These are phyloP conservation scores for Schwanniomyces pseudopolymorphus DNA, from an alignment of 805 yeast genomes.

Conservation along the genomic window DNA sequence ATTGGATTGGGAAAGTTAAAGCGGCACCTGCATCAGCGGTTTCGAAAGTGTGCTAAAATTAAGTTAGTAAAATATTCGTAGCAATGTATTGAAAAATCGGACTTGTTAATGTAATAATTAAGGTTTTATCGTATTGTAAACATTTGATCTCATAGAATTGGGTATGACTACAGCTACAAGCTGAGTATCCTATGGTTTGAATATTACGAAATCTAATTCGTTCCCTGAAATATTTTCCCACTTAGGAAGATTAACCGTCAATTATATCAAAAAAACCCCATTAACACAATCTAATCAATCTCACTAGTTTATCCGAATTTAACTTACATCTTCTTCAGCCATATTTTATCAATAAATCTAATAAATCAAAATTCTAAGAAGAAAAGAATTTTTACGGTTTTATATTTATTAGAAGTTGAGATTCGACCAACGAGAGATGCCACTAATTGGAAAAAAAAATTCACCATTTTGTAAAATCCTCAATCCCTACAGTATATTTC, in stretches of 20 bases:
- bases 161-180: neutral
- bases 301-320: neutral
- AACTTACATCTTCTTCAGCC: slow-evolving; percentile 14
- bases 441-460: neutral
- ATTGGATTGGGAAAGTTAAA: slow-evolving; percentile 97
- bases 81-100: neutral
- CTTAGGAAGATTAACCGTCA: neutral
- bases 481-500: slow-evolving; percentile 1
- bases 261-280: neutral
- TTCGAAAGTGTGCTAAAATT: slow-evolving; percentile 82
- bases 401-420: slow-evolving; percentile 1
- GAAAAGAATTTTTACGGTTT: neutral
- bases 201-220: too few species aligned
- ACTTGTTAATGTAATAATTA: neutral
- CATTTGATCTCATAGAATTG: too few species aligned
- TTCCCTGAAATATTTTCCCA: too few species aligned
- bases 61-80: slow-evolving; percentile 21
- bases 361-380: neutral
- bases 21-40: slow-evolving; percentile 99
- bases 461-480: neutral
- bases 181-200: neutral
- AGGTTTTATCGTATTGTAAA: neutral
- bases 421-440: slow-evolving; percentile 1
- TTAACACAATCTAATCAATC: neutral
- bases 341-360: slow-evolving; percentile 4